phyloP scores from a whole-genome alignment of 768 basidiomycete species.

The Mrakia gelida region DNA sequence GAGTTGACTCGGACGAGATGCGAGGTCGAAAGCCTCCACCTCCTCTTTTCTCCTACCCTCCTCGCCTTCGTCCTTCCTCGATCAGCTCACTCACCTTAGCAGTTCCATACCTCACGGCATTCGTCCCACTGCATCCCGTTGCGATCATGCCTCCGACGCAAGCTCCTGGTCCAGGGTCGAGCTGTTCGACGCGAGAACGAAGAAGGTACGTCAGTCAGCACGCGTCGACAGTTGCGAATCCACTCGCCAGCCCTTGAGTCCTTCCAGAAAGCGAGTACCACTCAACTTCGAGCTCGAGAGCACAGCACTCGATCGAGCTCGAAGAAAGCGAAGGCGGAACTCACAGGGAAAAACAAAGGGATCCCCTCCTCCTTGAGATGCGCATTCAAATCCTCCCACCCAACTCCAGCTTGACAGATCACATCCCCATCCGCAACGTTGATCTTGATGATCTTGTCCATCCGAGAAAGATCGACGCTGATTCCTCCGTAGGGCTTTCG shows the following conservation, averaged over 20 bases:
- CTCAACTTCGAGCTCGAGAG: too few species aligned
- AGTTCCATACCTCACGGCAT: conserved; percentile 71
- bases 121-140: conserved; percentile 79
- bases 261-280: too few species aligned
- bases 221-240: too few species aligned
- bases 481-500: conserved; percentile 58
- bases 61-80: neutral
- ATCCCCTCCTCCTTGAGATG: conserved; percentile 65
- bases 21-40: neutral
- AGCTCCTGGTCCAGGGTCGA: conserved; percentile 62
- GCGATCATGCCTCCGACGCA: conserved; percentile 50
- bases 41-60: neutral
- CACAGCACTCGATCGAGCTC: too few species aligned
- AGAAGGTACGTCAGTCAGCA: too few species aligned
- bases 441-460: conserved; percentile 73
- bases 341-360: conserved; percentile 72
- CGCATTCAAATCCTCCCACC: conserved; percentile 56
- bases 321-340: too few species aligned
- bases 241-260: too few species aligned
- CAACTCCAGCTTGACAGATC: conserved; percentile 45
- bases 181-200: neutral
- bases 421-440: conserved; percentile 51
- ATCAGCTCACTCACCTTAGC: conserved; percentile 50
- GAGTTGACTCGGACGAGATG: neutral
- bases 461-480: conserved; percentile 69